phyloP scores from a whole-genome alignment of 805 yeast genomes.

The Cephaloascus fragrans region DNA sequence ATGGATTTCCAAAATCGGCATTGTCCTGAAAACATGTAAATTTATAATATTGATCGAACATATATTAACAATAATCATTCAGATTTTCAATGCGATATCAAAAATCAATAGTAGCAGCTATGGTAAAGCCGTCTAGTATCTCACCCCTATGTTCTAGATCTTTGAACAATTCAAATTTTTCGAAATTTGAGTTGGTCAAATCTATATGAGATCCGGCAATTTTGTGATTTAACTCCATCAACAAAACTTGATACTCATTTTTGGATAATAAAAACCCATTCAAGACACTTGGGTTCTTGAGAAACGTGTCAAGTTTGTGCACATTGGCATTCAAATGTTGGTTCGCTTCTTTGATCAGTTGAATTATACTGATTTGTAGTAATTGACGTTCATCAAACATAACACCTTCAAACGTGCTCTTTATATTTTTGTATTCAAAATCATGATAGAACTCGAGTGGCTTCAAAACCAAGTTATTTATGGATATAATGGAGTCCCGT shows the following conservation, averaged over 20 bases:
- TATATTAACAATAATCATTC: too few relatives aligned
- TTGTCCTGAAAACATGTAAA: too few relatives aligned
- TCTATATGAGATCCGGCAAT: too few relatives aligned
- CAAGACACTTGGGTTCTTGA: not conserved
- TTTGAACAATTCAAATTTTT: not conserved
- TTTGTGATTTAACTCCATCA: too few relatives aligned
- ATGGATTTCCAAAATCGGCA: too few relatives aligned
- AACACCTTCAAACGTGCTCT: too few relatives aligned
- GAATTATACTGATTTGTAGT: not conserved
- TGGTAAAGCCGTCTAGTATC: not conserved
- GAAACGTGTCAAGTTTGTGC: not conserved
- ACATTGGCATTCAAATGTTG: not conserved
- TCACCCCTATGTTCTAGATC: not conserved
- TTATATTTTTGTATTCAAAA: too few relatives aligned
- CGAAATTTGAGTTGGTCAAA: too few relatives aligned
- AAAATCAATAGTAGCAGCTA: not conserved
- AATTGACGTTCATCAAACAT: not conserved
- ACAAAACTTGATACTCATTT: not conserved
- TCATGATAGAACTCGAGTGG: not conserved
- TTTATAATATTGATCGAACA: too few relatives aligned
- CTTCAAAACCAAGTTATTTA: not conserved
- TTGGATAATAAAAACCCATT: not conserved
- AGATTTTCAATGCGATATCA: too few relatives aligned
- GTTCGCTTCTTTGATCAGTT: not conserved
- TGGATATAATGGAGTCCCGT: not conserved